These are phyloP conservation scores for Penicillium sp. DNA, from an alignment of 2,329 filamentous ascomycete species.

Conservation along the genomic window DNA sequence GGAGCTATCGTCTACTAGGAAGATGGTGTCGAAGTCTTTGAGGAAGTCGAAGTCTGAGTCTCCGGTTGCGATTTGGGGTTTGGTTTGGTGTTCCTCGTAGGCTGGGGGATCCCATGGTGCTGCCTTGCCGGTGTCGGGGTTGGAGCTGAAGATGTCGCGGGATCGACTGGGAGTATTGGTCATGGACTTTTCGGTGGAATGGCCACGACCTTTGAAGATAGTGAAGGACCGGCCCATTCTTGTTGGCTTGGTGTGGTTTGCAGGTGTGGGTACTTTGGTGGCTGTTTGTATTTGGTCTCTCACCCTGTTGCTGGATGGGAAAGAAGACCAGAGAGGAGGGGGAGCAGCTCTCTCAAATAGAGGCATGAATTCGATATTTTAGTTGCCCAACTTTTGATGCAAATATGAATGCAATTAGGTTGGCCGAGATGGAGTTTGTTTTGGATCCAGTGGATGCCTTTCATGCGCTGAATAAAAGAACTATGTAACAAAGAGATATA, in stretches of 20 bases:
- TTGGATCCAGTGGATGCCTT: not conserved
- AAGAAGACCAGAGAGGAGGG: slow-evolving; percentile 15
- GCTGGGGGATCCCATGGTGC: slow-evolving; percentile 12
- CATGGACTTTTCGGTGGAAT: not conserved
- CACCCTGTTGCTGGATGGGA: slow-evolving; percentile 10
- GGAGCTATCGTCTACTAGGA: slow-evolving; percentile 88
- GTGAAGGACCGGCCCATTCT: not conserved
- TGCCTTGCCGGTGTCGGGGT: not conserved
- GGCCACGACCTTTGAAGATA: not conserved
- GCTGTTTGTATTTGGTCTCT: not conserved
- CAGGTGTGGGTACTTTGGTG: not conserved
- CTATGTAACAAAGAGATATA: not conserved
- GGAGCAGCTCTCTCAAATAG: slow-evolving; percentile 5
- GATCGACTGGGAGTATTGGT: not conserved
- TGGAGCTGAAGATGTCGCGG: not conserved
- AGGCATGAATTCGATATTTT: not conserved
- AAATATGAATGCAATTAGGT: not conserved
- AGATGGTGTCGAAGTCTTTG: slow-evolving; percentile 76
- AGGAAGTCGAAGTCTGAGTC: slow-evolving; percentile 67
- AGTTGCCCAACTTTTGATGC: not conserved
- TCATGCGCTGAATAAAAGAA: not conserved
- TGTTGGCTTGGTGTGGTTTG: not conserved
- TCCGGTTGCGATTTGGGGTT: not conserved
- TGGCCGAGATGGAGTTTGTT: not conserved
- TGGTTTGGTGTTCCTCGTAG: slow-evolving; percentile 7